Conservation (phyloP, 257 asterid species). For the Solanum medicagineum region DNA sequence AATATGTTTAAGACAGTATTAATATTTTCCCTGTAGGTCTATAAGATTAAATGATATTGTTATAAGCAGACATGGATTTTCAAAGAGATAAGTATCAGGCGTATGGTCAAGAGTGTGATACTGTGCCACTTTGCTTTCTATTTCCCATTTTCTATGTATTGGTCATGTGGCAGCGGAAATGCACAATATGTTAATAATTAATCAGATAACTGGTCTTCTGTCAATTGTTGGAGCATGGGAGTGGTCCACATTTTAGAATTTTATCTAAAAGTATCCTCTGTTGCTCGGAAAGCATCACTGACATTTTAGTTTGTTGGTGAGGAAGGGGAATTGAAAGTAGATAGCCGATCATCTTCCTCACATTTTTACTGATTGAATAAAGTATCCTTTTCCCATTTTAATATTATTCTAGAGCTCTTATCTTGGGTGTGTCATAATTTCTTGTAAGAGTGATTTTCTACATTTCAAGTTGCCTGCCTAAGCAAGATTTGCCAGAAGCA, state of each 20-base stretch:
- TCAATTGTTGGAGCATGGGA: background rate
- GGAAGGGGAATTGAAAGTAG: background rate
- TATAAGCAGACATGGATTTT: background rate
- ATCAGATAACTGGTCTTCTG: background rate
- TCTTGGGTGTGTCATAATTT: background rate
- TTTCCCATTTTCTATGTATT: background rate
- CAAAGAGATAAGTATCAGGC: background rate
- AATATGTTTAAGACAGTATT: background rate
- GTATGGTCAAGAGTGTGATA: background rate
- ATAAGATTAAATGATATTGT: background rate
- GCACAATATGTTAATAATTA: background rate
- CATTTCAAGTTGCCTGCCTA: background rate
- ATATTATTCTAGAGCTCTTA: background rate
- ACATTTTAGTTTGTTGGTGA: background rate
- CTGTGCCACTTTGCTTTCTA: background rate
- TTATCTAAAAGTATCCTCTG: background rate
- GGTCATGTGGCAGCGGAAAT: background rate
- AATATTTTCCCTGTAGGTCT: background rate
- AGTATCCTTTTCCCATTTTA: background rate
- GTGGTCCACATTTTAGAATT: background rate
- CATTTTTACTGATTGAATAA: background rate
- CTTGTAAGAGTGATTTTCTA: background rate
- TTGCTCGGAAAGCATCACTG: background rate
- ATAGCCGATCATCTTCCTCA: background rate
- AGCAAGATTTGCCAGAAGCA: background rate